Conservation (phyloP, 805 yeast genomes). For the Ogataea trehaloabstinens region DNA sequence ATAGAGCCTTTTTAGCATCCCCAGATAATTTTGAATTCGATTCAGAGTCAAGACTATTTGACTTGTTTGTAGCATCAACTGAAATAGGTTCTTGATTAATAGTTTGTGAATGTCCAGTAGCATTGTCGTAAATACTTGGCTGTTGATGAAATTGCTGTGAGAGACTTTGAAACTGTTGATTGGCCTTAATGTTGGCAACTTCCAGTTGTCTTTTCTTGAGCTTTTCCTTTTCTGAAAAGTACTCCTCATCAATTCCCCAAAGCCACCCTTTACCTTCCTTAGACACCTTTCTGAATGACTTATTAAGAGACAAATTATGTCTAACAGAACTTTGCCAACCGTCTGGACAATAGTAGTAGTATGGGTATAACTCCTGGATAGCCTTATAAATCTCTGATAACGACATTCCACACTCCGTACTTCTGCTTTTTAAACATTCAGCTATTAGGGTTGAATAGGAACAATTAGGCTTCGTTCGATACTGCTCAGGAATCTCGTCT, state of each 20-base stretch:
- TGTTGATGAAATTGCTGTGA: conserved; percentile 26
- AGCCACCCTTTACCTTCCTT: conserved; percentile 93
- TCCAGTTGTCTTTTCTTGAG: conserved; percentile 62
- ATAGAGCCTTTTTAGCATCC: conserved; percentile 71
- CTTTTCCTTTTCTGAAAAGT: conserved; percentile 77
- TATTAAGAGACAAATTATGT: conserved; percentile 84
- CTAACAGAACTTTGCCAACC: conserved; percentile 97
- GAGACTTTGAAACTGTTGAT: conserved; percentile 14
- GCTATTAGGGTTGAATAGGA: conserved; percentile 82
- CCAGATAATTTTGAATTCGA: conserved; percentile 41
- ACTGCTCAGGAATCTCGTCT: conserved; percentile 88
- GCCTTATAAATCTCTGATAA: conserved; percentile 82
- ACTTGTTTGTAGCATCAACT: neutral
- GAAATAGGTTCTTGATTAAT: conserved; percentile 7
- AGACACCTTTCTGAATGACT: conserved; percentile 76
- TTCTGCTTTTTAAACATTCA: conserved; percentile 66
- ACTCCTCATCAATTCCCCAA: conserved; percentile 89
- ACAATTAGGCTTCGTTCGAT: conserved; percentile 76
- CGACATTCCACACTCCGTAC: conserved; percentile 72
- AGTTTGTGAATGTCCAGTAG: conserved; percentile 6
- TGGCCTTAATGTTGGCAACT: conserved; percentile 39
- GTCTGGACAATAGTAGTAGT: conserved; percentile 88
- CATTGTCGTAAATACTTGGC: conserved; percentile 10
- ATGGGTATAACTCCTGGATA: conserved; percentile 85
- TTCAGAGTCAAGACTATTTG: neutral